Base-by-base conservation (phyloP, 176 grass and related monocot genomes). In the barley (Hordeum vulgare) region DNA sequence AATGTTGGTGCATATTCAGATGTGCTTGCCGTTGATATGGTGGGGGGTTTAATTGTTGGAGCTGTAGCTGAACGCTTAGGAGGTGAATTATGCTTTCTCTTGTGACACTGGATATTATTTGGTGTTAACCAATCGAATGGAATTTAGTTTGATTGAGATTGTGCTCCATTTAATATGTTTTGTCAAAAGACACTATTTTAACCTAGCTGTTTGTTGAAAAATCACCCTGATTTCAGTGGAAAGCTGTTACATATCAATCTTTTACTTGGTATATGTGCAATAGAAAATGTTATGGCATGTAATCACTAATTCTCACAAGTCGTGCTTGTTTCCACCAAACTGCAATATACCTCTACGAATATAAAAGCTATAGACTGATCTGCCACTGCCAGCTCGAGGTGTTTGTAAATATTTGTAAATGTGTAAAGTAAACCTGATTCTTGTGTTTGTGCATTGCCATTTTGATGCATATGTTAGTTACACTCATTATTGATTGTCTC, bases 31-130 rank as follows among this genome's bases (percentile, higher is more conserved):
- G 85, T 98, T 60, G 96, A 98, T 84, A 92, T 90, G 85, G 85
- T 92, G 89, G 93, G 96, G 88, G 93, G 96, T 64, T 90, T 98
- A 63, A 68, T 92, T 77, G 90, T 77, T 41, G 96, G 96, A 78
- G 83, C 91, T 79, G 88, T 91, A 85, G 93, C 96, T 79, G 96
- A 98, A 83, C 89, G 93, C 12, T 70, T 94, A 84, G 96, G 96
- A 93, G 90, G 96, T 98, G 81, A 81, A 56, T 21, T 23, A 67
- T 80, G 5, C 33, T 83, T 79, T 20, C 68, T 86, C 20, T 78
- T 80, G 53, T 74, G 86, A 80, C 45, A 34, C 37, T 62, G 20
- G 45, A 21, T 18, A 24, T 6, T 40, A 18, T 21, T 68, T 85
- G 31, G 26, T 73, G 13, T 40, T 75, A 54, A 58, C 37, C 2